A percentile compares a stretch with the other conserved stretches of the same genome.
These are phyloP conservation scores for Ogataea dorogensis DNA, from an alignment of 805 yeast species.

Conservation along the genomic window DNA sequence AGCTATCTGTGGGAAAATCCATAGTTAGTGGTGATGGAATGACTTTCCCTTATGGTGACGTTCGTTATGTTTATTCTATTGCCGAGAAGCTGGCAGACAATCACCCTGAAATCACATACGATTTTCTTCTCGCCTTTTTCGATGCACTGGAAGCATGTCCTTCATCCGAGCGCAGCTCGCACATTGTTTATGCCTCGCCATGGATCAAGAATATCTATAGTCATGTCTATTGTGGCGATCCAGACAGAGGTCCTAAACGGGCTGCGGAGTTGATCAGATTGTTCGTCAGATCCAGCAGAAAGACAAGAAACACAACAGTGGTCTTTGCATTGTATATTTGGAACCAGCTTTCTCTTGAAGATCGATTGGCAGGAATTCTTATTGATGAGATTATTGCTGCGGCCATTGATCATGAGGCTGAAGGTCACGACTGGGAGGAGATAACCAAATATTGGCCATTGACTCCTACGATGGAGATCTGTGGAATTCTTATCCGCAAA, in stretches of 20 bases:
- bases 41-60: conserved; percentile 66
- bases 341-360: conserved; percentile 63
- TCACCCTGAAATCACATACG: conserved; percentile 59
- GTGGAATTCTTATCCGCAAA: conserved; percentile 60
- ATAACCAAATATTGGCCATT: conserved; percentile 60
- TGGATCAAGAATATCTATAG: conserved; percentile 71
- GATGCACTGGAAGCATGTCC: conserved; percentile 46
- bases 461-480: conserved; percentile 69
- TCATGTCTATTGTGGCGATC: conserved; percentile 53
- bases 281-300: conserved; percentile 56
- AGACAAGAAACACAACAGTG: conserved; percentile 47
- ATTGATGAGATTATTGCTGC: conserved; percentile 74
- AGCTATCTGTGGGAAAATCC: conserved; percentile 57
- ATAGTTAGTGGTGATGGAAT: conserved; percentile 56
- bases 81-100: conserved; percentile 55
- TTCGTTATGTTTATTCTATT: conserved; percentile 56
- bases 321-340: conserved; percentile 62
- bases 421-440: conserved; percentile 64
- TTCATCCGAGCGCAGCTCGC: conserved; percentile 35
- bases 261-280: conserved; percentile 61
- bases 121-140: conserved; percentile 51
- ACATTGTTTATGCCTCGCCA: conserved; percentile 58
- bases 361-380: conserved; percentile 52
- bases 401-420: conserved; percentile 76
- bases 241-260: conserved; percentile 57